These are phyloP conservation scores for Hydnomerulius pinastri DNA, from an alignment of 768 basidiomycete species.

Conservation along the genomic window DNA sequence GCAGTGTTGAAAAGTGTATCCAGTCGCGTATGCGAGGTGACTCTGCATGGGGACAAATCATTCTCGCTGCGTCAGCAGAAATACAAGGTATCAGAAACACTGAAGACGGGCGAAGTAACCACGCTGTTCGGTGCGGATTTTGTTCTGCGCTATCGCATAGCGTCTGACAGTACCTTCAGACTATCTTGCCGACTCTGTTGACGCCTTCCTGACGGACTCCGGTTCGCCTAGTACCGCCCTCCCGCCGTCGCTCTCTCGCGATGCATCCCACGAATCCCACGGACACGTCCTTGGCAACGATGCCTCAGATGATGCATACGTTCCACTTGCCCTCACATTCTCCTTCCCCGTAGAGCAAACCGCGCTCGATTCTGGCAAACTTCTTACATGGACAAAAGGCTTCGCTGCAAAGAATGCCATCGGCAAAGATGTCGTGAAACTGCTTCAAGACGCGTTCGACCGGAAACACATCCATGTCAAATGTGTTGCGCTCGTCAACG, in stretches of 20 bases:
- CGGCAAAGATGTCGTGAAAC: constrained; percentile 84
- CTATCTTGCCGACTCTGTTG: constrained; percentile 96
- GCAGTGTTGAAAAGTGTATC: neutral
- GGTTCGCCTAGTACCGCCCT: constrained; percentile 29
- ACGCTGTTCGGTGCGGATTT: constrained; percentile 73
- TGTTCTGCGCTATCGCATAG: neutral
- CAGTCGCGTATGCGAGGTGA: constrained; percentile 94
- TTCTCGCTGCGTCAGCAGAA: constrained; percentile 94
- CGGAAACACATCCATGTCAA: constrained; percentile 89
- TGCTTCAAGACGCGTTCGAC: constrained; percentile 91
- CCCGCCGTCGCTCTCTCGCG: constrained; percentile 26
- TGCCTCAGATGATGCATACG: constrained; percentile 40
- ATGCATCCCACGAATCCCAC: constrained; percentile 9
- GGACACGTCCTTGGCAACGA: constrained; percentile 12
- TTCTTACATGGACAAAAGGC: constrained; percentile 96
- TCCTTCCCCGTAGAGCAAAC: constrained; percentile 98
- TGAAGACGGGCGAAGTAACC: constrained; percentile 91
- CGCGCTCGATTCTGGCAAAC: constrained; percentile 84
- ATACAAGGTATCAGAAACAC: constrained; percentile 90
- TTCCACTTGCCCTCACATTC: constrained; percentile 90
- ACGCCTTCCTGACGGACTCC: constrained; percentile 80
- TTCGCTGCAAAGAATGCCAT: constrained; percentile 90
- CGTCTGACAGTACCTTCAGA: constrained; percentile 49
- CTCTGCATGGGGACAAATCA: constrained; percentile 84
- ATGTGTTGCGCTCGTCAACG: constrained; percentile 92